phyloP scores from a whole-genome alignment of 2,329 filamentous ascomycete species.

The Clonostachys rosea region DNA sequence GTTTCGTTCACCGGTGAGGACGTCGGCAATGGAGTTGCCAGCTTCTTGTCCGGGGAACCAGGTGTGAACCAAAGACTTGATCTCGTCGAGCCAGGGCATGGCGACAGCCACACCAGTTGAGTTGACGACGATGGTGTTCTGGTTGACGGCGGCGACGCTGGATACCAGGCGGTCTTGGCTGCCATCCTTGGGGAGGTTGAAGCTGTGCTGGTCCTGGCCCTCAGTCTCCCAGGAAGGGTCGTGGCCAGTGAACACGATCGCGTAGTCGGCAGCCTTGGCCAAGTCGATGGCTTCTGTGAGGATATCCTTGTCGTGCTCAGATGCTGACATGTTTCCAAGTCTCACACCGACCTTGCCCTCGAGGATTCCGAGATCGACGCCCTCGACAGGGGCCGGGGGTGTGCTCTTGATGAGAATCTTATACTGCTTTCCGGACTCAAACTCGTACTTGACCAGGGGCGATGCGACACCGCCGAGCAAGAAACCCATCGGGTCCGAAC shows the following conservation, averaged over 20 bases:
- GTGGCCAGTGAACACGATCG: slow-evolving; percentile 46
- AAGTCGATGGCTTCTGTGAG: slow-evolving; percentile 4
- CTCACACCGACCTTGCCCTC: background rate
- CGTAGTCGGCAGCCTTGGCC: slow-evolving; percentile 2
- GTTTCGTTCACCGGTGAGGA: slow-evolving; percentile 58
- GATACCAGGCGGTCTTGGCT: slow-evolving; percentile 53
- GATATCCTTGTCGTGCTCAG: background rate
- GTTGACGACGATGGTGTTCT: slow-evolving; percentile 55
- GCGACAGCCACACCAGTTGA: slow-evolving; percentile 58
- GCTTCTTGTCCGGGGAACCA: slow-evolving; percentile 68
- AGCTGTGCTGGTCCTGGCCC: slow-evolving; percentile 65
- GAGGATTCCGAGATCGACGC: slow-evolving; percentile 18
- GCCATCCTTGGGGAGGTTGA: slow-evolving; percentile 51
- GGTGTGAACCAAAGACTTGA: slow-evolving; percentile 55
- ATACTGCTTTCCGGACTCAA: slow-evolving; percentile 20
- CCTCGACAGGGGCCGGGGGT: slow-evolving; percentile 14
- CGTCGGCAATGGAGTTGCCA: slow-evolving; percentile 62
- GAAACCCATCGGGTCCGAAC: slow-evolving; percentile 3
- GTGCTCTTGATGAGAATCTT: slow-evolving; percentile 19
- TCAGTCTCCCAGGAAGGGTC: slow-evolving; percentile 42
- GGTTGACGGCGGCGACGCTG: slow-evolving; percentile 49
- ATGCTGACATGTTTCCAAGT: background rate
- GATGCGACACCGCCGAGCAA: slow-evolving; percentile 11
- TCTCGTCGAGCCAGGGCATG: slow-evolving; percentile 47
- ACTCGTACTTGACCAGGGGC: slow-evolving; percentile 19